A percentile compares a stretch with the other conserved stretches of the same genome.
Conservation (phyloP, 257 asterid genomes). For the Nicotiana otophora region DNA sequence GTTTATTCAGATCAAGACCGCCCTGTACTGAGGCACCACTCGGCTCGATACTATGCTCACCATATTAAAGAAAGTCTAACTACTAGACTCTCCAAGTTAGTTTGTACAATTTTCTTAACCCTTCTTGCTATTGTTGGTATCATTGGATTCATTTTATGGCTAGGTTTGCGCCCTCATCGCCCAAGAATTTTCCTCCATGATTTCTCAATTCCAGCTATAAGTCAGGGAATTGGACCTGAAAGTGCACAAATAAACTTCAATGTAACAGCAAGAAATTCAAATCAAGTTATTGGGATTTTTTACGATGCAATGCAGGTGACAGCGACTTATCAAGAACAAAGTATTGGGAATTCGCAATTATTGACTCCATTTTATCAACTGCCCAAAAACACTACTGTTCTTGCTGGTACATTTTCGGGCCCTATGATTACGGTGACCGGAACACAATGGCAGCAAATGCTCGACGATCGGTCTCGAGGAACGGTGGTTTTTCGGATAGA, state of each 20-base stretch:
- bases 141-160: conserved; percentile 76
- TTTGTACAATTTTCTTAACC: conserved; percentile 55
- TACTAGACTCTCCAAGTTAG: conserved; percentile 60
- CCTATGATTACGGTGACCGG: conserved; percentile 33
- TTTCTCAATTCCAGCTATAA: conserved; percentile 50
- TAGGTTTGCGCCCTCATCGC: conserved; percentile 84
- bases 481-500: conserved; percentile 53
- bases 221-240: conserved; percentile 32
- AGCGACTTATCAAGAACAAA: conserved; percentile 42
- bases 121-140: conserved; percentile 58
- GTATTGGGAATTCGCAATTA: conserved; percentile 35
- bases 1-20: conserved; percentile 19
- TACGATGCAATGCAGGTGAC: conserved; percentile 54
- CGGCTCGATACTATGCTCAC: conserved; percentile 76
- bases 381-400: conserved; percentile 59
- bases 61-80: conserved; percentile 75
- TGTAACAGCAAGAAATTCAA: conserved; percentile 59
- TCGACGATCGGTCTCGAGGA: conserved; percentile 42
- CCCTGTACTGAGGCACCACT: conserved; percentile 51
- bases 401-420: conserved; percentile 51
- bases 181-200: conserved; percentile 61
- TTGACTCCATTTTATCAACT: conserved; percentile 53
- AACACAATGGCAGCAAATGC: conserved; percentile 47
- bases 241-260: conserved; percentile 50
- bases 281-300: conserved; percentile 54